Conservation (phyloP, 2,329 filamentous ascomycete species). For the Spiromastix sp. region DNA sequence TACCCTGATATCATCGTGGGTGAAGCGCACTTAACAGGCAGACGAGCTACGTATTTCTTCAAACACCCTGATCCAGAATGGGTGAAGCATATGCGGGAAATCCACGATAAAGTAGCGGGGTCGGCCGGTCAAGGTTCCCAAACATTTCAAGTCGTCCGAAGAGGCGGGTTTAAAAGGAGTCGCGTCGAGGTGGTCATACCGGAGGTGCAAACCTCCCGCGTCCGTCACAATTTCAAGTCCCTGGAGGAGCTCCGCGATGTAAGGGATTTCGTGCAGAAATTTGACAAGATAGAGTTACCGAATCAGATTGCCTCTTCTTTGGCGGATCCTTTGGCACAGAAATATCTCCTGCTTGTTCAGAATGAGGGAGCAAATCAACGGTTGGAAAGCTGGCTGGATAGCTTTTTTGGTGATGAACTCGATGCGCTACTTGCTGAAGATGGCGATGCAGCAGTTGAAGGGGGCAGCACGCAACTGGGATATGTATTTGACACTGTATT, state of each 20-base stretch:
- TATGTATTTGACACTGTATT: conserved; percentile 25
- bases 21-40: conserved; percentile 42
- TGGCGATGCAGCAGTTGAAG: conserved; percentile 16
- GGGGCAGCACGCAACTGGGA: conserved; percentile 25
- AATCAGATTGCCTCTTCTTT: conserved; percentile 72
- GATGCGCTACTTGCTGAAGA: conserved; percentile 35
- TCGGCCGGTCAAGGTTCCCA: conserved; percentile 33
- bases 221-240: conserved; percentile 47
- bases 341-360: conserved; percentile 56
- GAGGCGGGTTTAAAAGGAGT: conserved; percentile 39
- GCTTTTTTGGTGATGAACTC: conserved; percentile 28
- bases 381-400: conserved; percentile 29
- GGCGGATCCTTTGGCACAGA: conserved; percentile 67
- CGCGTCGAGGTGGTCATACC: conserved; percentile 49
- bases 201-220: conserved; percentile 62
- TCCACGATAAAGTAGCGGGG: conserved; percentile 46
- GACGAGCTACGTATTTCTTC: conserved; percentile 24
- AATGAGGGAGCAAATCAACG: conserved; percentile 39
- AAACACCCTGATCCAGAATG: conserved; percentile 68
- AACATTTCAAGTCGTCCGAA: conserved; percentile 55
- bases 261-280: conserved; percentile 56
- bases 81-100: conserved; percentile 55
- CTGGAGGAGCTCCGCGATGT: conserved; percentile 70
- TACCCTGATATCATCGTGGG: conserved; percentile 81
- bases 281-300: conserved; percentile 71